phyloP scores from a whole-genome alignment of 1,284 basidiomycete species.

The Ceratobasidium sp. region DNA sequence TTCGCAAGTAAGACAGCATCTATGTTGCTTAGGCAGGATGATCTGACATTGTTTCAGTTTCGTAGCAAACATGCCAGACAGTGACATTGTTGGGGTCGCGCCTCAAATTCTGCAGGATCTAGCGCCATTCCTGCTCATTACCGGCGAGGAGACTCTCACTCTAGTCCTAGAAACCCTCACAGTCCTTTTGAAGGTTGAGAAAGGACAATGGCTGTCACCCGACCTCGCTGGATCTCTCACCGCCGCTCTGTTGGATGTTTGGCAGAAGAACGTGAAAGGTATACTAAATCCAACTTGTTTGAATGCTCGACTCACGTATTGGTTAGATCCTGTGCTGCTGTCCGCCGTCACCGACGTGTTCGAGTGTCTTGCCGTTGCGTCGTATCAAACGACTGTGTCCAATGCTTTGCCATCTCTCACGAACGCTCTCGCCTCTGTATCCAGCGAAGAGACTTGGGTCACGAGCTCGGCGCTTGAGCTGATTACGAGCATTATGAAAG shows the following conservation, averaged over 20 bases:
- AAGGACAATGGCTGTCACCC: slow-evolving; percentile 75
- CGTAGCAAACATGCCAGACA: slow-evolving; percentile 72
- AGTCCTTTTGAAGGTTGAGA: slow-evolving; percentile 80
- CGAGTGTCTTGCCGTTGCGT: slow-evolving; percentile 68
- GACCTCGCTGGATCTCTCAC: slow-evolving; percentile 76
- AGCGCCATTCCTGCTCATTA: slow-evolving; percentile 83
- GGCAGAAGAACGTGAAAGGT: slow-evolving; percentile 89
- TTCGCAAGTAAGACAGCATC: slow-evolving; percentile 77
- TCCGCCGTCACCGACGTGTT: slow-evolving; percentile 90
- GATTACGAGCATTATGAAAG: slow-evolving; percentile 75
- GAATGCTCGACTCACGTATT: slow-evolving; percentile 5
- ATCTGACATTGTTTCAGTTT: slow-evolving; percentile 64
- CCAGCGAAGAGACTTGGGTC: slow-evolving; percentile 73
- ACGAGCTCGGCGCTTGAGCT: slow-evolving; percentile 86
- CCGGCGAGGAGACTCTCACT: slow-evolving; percentile 91
- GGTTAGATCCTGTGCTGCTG: slow-evolving; percentile 86
- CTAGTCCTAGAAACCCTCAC: slow-evolving; percentile 89
- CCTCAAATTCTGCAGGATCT: slow-evolving; percentile 85
- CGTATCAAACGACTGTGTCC: slow-evolving; percentile 79
- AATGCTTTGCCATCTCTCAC: slow-evolving; percentile 78
- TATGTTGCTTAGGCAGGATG: not conserved
- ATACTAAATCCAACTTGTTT: slow-evolving; percentile 39
- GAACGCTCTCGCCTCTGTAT: slow-evolving; percentile 55
- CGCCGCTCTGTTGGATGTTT: slow-evolving; percentile 78
- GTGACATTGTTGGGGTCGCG: slow-evolving; percentile 73